Evolutionary conservation across 2,329 filamentous ascomycete genomes (phyloP).

Genomic region (Ceratocystis eucalypticola): DNA sequence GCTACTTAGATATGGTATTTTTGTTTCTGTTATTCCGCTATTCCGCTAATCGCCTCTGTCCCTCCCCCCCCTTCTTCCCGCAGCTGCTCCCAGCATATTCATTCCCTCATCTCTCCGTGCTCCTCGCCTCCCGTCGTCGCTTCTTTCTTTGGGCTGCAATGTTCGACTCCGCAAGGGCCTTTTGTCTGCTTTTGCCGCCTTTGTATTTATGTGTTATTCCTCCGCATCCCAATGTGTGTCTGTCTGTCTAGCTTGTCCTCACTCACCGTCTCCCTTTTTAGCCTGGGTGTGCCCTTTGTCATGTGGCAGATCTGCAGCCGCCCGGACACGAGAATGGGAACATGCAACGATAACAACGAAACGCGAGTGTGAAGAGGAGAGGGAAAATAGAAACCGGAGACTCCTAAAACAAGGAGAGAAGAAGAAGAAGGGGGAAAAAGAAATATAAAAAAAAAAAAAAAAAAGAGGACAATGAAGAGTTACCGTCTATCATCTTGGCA

Average conservation of each 20-base stretch:
- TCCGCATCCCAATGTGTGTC: background rate
- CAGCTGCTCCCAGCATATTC: background rate
- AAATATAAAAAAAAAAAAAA: background rate
- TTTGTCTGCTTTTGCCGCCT: conserved; percentile 3
- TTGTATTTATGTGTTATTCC: conserved; percentile 12
- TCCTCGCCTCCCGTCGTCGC: conserved; percentile 7
- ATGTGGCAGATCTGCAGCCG: conserved; percentile 3
- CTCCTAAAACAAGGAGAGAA: background rate
- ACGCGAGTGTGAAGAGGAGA: background rate
- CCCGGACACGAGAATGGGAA: conserved; percentile 7
- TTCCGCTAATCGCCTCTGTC: background rate
- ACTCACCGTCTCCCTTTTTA: background rate
- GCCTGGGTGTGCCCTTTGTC: background rate
- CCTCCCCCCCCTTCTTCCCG: background rate
- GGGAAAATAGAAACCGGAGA: background rate
- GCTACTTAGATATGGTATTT: background rate
- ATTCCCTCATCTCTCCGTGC: too few species aligned
- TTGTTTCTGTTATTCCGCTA: too few species aligned
- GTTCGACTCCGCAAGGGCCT: background rate
- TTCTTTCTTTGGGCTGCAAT: conserved; percentile 8
- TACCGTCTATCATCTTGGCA: background rate
- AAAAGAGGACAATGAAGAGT: background rate
- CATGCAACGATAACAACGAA: background rate
- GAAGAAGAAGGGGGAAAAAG: background rate
- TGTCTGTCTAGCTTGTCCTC: background rate